These are phyloP conservation scores for Arthrobotrys megalospora DNA, from an alignment of 2,329 filamentous ascomycete species.

Conservation along the genomic window DNA sequence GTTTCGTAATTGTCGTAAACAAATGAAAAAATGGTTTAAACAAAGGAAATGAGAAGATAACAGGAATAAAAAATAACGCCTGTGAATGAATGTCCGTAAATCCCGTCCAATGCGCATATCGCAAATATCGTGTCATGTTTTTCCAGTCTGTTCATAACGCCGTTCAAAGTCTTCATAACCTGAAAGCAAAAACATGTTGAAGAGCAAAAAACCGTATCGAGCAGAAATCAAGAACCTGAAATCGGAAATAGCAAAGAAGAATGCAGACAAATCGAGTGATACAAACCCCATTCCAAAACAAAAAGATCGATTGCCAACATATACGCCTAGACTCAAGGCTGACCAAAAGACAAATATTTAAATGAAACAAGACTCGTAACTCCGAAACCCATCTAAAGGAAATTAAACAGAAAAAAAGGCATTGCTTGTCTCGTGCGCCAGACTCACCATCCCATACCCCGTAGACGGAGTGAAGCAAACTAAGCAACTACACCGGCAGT, in stretches of 20 bases:
- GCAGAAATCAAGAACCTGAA: not conserved
- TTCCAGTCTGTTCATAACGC: slow-evolving; percentile 31
- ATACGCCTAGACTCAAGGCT: slow-evolving; percentile 10
- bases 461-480: slow-evolving; percentile 22
- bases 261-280: not conserved
- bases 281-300: slow-evolving; percentile 7
- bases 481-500: slow-evolving; percentile 40
- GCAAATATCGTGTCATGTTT: slow-evolving; percentile 14
- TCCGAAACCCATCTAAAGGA: slow-evolving; percentile 11
- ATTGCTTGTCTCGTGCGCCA: slow-evolving; percentile 56
- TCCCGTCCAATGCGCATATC: slow-evolving; percentile 1
- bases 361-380: slow-evolving; percentile 1
- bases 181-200: slow-evolving; percentile 5
- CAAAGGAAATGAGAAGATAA: not conserved
- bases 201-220: not conserved
- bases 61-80: slow-evolving; percentile 12
- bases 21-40: not conserved
- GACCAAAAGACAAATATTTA: not conserved
- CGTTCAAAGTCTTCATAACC: slow-evolving; percentile 12
- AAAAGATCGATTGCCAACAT: not conserved
- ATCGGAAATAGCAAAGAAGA: not conserved
- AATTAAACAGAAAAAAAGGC: slow-evolving; percentile 17
- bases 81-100: slow-evolving; percentile 29
- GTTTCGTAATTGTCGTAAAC: slow-evolving; percentile 18
- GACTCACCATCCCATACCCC: slow-evolving; percentile 47